Conservation (phyloP, 257 asterid species). For the Cordia subcordata region DNA sequence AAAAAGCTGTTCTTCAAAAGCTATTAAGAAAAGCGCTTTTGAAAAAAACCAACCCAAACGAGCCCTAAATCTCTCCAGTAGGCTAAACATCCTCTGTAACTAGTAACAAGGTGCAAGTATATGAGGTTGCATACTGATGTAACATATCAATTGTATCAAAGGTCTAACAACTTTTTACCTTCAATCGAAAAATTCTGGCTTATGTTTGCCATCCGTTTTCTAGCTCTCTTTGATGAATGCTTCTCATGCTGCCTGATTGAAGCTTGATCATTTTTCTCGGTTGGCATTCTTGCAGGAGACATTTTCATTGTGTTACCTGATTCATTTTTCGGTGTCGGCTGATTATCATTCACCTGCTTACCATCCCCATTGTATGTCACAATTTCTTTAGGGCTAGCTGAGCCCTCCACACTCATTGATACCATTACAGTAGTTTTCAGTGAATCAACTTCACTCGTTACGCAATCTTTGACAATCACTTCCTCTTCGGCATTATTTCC, state of each 20-base stretch:
- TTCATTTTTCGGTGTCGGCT: constrained; percentile 19
- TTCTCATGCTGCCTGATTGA: constrained; percentile 25
- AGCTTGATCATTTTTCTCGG: constrained; percentile 17
- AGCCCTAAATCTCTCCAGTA: neutral
- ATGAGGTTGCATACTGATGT: too few species aligned
- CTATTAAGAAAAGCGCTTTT: too few species aligned
- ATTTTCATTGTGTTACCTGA: constrained; percentile 16
- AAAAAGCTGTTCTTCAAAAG: too few species aligned
- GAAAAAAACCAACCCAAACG: too few species aligned
- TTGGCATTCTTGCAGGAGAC: constrained; percentile 13
- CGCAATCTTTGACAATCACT: constrained; percentile 22
- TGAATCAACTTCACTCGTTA: constrained; percentile 11
- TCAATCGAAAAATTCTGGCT: constrained; percentile 3
- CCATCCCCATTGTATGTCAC: constrained; percentile 10
- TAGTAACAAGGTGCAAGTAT: too few species aligned
- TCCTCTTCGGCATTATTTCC: constrained; percentile 18
- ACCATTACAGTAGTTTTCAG: constrained; percentile 23
- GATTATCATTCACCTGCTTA: constrained; percentile 17
- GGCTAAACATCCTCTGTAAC: too few species aligned
- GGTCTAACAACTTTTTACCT: too few species aligned
- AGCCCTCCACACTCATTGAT: constrained; percentile 18
- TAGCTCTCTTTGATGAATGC: constrained; percentile 36
- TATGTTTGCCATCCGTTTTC: constrained; percentile 21
- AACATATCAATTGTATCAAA: too few species aligned
- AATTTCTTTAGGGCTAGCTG: constrained; percentile 16